Base-by-base conservation (phyloP, 2,329 filamentous ascomycete species). In the Botrytis galanthina region DNA sequence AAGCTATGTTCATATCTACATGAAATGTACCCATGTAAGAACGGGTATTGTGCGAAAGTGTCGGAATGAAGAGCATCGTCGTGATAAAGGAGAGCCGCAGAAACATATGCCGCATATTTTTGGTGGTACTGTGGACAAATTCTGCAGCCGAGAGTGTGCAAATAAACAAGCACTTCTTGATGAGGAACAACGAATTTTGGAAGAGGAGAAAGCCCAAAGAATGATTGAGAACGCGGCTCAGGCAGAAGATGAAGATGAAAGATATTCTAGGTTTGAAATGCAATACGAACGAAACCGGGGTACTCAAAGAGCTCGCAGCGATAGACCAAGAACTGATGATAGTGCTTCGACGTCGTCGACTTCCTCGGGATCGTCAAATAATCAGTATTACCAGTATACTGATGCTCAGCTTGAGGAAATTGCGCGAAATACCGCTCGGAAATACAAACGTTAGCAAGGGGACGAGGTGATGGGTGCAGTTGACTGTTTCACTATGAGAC, bases 21-120 rank as follows among this genome's bases (percentile, higher is more conserved):
- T 6, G 12, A 51, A 7, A 51, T 51, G 48, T 5, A n/a, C 26
- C 5, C 48, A n/a, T n/a, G 12, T 51, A n/a, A 1, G 14, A 6
- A n/a, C 1, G 12, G 10, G 26, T 26, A 7, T 3, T 51, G 26
- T n/a, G 4, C 26, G 22, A 26, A 51, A 14, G 5, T 51, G 48
- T 51, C 48, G 3, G 12, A 16, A n/a, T 14, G 10, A 51, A n/a
- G 0, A 14, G 2, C 2, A n/a, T 51, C 48, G 4, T 3, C 0
- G 0, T 7, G 6, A n/a, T 51, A 26, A 5, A n/a, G 0, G 10
- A n/a, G 10, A n/a, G 3, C 26, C 26, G 4, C 12, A 0, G 12
- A n/a, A n/a, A 51, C 48, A 51, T n/a, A 10, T 51, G 26, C 22
- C 48, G 14, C 48, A 51, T 6, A n/a, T 51, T n/a, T 4, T 51